Base-by-base conservation (phyloP, 139 green algal genomes). In the Chlorella sp. region DNA sequence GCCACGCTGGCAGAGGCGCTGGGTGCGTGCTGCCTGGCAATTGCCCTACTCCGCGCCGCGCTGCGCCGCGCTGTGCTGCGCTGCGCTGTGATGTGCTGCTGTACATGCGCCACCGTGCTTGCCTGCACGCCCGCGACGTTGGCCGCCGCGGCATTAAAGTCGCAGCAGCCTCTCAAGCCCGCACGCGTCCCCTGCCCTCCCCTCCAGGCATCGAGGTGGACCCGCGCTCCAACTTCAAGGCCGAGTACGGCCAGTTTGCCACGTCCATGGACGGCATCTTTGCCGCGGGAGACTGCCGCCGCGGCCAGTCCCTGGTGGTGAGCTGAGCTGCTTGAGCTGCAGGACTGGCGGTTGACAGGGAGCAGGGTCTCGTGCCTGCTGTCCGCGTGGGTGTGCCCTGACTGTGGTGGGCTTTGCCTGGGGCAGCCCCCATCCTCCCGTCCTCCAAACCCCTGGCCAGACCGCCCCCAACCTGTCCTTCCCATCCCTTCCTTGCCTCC, bases 181-280 rank as follows among this genome's bases (percentile, higher is more conserved):
- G 30, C 38, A 51, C 3, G 5, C 75, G 20, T 34, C 34, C 11
- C 46, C 34, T 46, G n/a, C 74, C 36, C 48, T 32, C 48, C 34
- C 41, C 16, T 24, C 69, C 76, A 82, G 77, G 81, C 64, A 44
- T 99, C 30, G 91, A 96, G 5, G 74, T 80, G n/a, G 95, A 99
- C 89, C 86, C 88, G 5, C 92, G 96, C 82, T 95, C 91, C 88
- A 99, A 99, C 94, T 99, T 98, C 92, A 98, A 99, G 92, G 95
- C 96, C 9, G 85, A 93, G n/a, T 98, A 93, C 80, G 95, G 95
- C 40, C 76, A 97, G 60, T 99, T 96, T 89, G 91, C 91, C 24
- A 99, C 96, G 3, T 94, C 83, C 84, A 89, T 98, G 30, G 89
- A 95, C 17, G 97, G 96, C 67, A 94, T 99, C 40, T 99, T 99